These are phyloP conservation scores for Naematelia encephala DNA, from an alignment of 768 basidiomycete species.

Conservation along the genomic window DNA sequence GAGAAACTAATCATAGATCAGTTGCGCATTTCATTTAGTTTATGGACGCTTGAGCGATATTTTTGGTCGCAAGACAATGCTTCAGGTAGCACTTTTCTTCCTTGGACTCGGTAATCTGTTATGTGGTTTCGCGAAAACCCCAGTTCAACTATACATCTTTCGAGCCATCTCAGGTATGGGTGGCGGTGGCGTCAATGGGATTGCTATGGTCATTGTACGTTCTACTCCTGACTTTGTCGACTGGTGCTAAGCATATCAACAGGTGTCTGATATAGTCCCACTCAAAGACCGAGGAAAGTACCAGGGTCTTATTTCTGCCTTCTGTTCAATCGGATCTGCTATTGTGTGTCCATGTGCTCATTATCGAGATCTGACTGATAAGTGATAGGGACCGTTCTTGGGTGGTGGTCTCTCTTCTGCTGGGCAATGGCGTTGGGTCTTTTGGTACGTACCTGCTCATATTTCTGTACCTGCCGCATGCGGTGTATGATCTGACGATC, in stretches of 20 bases:
- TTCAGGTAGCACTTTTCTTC: conserved; percentile 39
- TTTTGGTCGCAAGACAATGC: conserved; percentile 46
- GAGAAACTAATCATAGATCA: conserved; percentile 3
- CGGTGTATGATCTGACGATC: not conserved
- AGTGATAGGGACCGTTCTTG: conserved; percentile 33
- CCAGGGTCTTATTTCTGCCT: conserved; percentile 33
- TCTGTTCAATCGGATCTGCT: conserved; percentile 28
- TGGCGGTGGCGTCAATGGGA: conserved; percentile 48
- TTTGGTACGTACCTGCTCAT: conserved; percentile 16
- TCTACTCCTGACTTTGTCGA: not conserved
- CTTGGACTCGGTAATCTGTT: conserved; percentile 45
- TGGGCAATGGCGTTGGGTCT: conserved; percentile 43
- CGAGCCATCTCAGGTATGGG: conserved; percentile 46
- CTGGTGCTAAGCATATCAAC: not conserved
- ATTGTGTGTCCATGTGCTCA: conserved; percentile 18
- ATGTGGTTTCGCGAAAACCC: conserved; percentile 46
- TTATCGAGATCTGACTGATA: not conserved
- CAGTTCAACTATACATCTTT: conserved; percentile 42
- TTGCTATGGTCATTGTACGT: conserved; percentile 46
- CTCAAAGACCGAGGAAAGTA: conserved; percentile 43
- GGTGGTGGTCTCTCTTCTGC: conserved; percentile 33
- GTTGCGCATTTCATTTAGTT: conserved; percentile 42
- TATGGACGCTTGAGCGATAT: conserved; percentile 38
- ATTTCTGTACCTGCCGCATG: not conserved
- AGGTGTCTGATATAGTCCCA: conserved; percentile 43